Conservation (phyloP, 345 rosid species). For the Dimocarpus longan region DNA sequence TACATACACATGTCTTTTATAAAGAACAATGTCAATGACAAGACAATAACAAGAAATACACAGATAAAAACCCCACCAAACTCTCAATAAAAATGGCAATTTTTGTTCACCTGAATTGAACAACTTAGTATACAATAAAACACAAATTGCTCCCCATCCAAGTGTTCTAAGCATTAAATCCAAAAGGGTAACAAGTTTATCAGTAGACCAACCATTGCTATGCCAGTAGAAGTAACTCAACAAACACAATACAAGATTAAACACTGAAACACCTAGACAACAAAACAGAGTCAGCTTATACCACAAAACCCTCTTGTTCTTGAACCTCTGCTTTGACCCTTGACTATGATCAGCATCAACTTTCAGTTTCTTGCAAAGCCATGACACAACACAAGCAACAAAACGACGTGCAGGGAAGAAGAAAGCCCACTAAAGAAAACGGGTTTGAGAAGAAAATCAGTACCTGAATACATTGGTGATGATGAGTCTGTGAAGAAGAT, state of each 20-base stretch:
- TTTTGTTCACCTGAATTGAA: conserved; percentile 29
- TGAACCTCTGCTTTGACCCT: conserved; percentile 26
- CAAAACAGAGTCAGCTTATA: conserved; percentile 47
- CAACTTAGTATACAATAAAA: conserved; percentile 33
- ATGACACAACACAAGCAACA: conserved; percentile 42
- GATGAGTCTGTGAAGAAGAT: no score
- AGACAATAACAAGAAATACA: conserved; percentile 62
- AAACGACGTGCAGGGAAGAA: conserved; percentile 41
- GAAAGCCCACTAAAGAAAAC: conserved; percentile 45
- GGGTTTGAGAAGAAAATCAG: conserved; percentile 40
- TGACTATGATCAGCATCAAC: conserved; percentile 21
- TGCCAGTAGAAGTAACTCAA: conserved; percentile 36
- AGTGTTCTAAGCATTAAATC: conserved; percentile 61
- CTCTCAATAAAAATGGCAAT: conserved; percentile 54
- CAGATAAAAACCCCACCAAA: conserved; percentile 71
- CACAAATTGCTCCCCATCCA: conserved; percentile 59
- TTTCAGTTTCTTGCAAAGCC: conserved; percentile 38
- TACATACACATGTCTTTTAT: conserved; percentile 27
- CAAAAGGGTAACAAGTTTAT: conserved; percentile 44
- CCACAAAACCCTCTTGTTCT: conserved; percentile 22
- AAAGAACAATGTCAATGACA: conserved; percentile 48
- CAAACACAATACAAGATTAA: conserved; percentile 48
- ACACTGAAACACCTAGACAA: conserved; percentile 51
- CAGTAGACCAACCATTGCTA: conserved; percentile 56
- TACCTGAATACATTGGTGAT: conserved; percentile 22